Evolutionary conservation across 768 basidiomycete genomes (phyloP).

Genomic region (Pleurotus giganteus): DNA sequence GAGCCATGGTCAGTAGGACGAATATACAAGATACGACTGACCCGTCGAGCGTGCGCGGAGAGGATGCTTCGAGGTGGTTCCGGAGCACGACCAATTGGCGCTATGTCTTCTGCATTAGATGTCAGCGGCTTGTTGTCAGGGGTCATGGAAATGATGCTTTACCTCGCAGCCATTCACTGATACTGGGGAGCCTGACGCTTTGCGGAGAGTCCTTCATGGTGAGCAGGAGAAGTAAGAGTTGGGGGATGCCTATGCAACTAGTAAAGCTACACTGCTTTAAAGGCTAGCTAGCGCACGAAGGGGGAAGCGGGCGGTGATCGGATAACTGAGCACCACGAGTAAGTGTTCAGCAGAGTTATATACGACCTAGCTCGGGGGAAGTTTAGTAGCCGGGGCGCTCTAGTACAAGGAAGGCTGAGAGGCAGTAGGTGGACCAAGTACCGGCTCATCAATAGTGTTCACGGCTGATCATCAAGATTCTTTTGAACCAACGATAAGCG

Average conservation of each 20-base stretch:
- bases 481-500: not conserved
- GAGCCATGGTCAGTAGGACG: no score
- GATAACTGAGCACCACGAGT: constrained; percentile 2
- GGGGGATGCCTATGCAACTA: not conserved
- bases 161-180: constrained; percentile 6
- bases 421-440: no score
- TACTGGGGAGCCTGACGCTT: constrained; percentile 4
- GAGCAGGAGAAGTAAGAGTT: not conserved
- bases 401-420: no score
- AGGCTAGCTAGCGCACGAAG: not conserved
- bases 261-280: not conserved
- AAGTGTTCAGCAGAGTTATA: constrained; percentile 2
- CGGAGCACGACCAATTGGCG: no score
- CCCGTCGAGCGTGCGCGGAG: no score
- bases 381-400: not conserved
- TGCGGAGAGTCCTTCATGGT: not conserved
- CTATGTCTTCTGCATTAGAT: not conserved
- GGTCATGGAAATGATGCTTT: not conserved
- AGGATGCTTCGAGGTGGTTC: not conserved
- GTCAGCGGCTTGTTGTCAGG: not conserved
- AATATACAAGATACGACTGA: no score
- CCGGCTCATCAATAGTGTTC: no score
- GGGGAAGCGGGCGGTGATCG: constrained; percentile 7
- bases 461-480: not conserved
- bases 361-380: not conserved